Evolutionary conservation across 345 rosid genomes (phyloP), one percentile per base, ranked within the genome.

Genomic region (Salix udensis): DNA sequence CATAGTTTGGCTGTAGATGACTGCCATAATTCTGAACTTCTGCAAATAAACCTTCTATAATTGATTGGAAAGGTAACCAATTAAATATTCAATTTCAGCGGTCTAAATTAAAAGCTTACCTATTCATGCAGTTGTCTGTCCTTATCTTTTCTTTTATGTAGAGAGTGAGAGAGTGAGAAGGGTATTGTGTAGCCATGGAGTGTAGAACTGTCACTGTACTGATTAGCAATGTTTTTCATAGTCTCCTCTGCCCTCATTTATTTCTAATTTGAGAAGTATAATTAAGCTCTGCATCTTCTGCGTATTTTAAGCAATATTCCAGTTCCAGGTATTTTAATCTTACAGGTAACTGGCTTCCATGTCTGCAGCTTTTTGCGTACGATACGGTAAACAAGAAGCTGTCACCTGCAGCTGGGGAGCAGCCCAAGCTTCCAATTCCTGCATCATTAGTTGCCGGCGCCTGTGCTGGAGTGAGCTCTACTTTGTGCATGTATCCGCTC

Each of bases 391-490:
- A 93, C 78, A 95, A 91, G 90, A 81, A 83, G 36, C 30, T 95
- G 80, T 88, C 98, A 28, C 76, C 97, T 30, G 82, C 84, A 75
- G 83, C 85, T 10, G 98, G 97, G 37, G 97, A 93, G 80, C 85
- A 85, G 46, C 80, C 91, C 0, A 90, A 89, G 82, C 79, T 93
- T 13, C 91, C 91, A 5, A 74, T 95, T 52, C 91, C 98, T 10
- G 91, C 98, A 34, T 95, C 98, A 1, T 80, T 93, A 71, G 76
- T 95, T n/a, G 98, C 98, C 0, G 98, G 98, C 65, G 98, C 98
- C 7, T 93, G 97, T 89, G 98, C 98, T 77, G 98, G 98, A 77
- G 97, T 95, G 76, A 91, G 93, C 85, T 94, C 96, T 23, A 93
- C 98, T 11, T 80, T 95, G 77, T 91, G 88, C 86, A 95, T 94